Evolutionary conservation across 257 asterid species (phyloP).

Genomic region (Solanum habrochaites): DNA sequence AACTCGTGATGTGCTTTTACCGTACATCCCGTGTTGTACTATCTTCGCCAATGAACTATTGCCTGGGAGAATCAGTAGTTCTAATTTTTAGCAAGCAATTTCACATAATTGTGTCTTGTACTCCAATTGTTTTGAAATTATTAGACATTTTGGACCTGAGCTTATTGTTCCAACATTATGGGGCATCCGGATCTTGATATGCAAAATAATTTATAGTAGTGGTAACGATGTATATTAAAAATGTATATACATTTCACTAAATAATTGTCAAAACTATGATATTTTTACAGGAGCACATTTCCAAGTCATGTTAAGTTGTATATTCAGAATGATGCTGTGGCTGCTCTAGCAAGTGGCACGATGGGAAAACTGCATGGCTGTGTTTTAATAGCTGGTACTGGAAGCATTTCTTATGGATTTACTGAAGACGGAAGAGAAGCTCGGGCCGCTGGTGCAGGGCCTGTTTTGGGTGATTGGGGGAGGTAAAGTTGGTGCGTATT

Average conservation of each 20-base stretch:
- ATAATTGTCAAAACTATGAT: neutral
- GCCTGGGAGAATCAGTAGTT: neutral
- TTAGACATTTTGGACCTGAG: neutral
- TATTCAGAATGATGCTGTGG: slow-evolving; percentile 89
- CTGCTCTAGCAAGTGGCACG: slow-evolving; percentile 99
- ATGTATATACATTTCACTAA: neutral
- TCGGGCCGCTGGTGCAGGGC: slow-evolving; percentile 98
- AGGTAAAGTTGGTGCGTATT: slow-evolving; percentile 44
- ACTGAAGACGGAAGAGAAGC: slow-evolving; percentile 91
- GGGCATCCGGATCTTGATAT: neutral
- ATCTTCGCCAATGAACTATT: neutral
- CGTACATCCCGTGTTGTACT: neutral
- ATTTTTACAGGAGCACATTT: slow-evolving; percentile 48
- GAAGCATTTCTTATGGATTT: slow-evolving; percentile 89
- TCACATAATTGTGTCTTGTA: neutral
- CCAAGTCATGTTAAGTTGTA: slow-evolving; percentile 53
- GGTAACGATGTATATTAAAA: neutral
- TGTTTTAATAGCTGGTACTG: slow-evolving; percentile 93
- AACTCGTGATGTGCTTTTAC: neutral
- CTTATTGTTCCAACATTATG: neutral
- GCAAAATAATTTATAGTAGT: neutral
- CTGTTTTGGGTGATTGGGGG: slow-evolving; percentile 98
- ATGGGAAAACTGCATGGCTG: slow-evolving; percentile 92
- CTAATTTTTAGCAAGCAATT: neutral
- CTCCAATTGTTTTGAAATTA: neutral